A percentile compares a stretch with the other conserved stretches of the same genome.
Evolutionary conservation across 768 basidiomycete species (phyloP).

Genomic region (Atractiella rhizophila): DNA sequence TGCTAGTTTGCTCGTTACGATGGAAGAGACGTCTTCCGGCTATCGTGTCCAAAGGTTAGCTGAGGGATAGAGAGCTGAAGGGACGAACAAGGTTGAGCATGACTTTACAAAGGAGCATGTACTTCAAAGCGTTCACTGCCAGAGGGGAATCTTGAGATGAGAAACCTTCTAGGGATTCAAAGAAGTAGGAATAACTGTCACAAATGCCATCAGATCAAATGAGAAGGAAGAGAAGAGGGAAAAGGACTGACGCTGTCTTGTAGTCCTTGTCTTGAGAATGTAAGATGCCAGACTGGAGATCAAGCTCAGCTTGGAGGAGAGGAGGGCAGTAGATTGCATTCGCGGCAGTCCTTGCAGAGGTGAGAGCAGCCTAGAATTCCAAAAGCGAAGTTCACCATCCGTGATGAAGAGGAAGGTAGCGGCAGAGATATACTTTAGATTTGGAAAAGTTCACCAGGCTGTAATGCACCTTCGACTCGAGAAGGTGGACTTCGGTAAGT

Average conservation of each 20-base stretch:
- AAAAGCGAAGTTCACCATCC: too few relatives aligned
- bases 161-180: slow-evolving; percentile 81
- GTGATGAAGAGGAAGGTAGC: too few relatives aligned
- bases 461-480: slow-evolving; percentile 75
- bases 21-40: slow-evolving; percentile 59
- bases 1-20: slow-evolving; percentile 66
- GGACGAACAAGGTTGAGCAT: slow-evolving; percentile 71
- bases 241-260: slow-evolving; percentile 37
- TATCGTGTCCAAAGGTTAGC: neutral
- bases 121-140: slow-evolving; percentile 70
- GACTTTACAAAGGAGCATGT: slow-evolving; percentile 93
- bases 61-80: neutral
- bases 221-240: neutral
- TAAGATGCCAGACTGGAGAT: slow-evolving; percentile 51
- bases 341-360: slow-evolving; percentile 72
- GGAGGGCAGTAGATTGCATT: slow-evolving; percentile 85
- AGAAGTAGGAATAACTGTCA: slow-evolving; percentile 63
- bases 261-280: slow-evolving; percentile 97
- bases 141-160: slow-evolving; percentile 47
- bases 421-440: too few relatives aligned
- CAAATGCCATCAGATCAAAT: neutral
- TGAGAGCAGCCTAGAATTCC: too few relatives aligned
- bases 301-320: slow-evolving; percentile 34
- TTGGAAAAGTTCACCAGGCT: slow-evolving; percentile 71
- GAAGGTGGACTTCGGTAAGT: slow-evolving; percentile 78